Evolutionary conservation across 2,329 filamentous ascomycete genomes (phyloP), one percentile per base, ranked within the genome.

Genomic region (Knoxdaviesia proteae): DNA sequence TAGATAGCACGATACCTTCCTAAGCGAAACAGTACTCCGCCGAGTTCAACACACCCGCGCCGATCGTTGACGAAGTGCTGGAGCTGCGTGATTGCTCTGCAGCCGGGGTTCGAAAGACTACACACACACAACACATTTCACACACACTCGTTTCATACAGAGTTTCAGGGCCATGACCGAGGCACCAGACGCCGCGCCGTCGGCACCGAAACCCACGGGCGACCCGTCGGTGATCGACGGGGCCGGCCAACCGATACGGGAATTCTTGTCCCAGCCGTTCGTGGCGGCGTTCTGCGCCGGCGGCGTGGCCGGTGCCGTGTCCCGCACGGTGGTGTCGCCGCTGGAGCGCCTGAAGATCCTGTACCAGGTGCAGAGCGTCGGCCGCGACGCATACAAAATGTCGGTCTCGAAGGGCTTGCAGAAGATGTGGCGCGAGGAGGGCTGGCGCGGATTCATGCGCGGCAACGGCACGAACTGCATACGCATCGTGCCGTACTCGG

Each of bases 401-500:
- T 90, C 86, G 10, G 84, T 96, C 45, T 75, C 77, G 51, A 84
- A 92, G 61, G 90, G 84, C 4, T 66, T 98, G 49, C 71, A 65
- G 37, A 98, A 98, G 61, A 98, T 98, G 80, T 94, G 88, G 78
- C 77, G 69, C 52, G 90, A 98, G 57, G 90, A 98, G 61, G 90
- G 90, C 43, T 96, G 87, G 84, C 77, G 77, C 58, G 90, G 90
- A 0, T 93, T 96, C 61, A 93, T 98, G 87, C 77, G 86, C 50
- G 90, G 90, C 42, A 98, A 98, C 58, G 90, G 90, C 48, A 94
- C 87, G 47, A 98, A 98, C 60, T 98, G 90, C 67, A 84, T 98
- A 53, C 83, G 90, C 47, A 98, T 98, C 50, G 84, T 98, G 42
- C 90, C 90, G 5, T 98, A 98, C 60, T 96, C 88, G 41, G 90